phyloP scores from a whole-genome alignment of 2,329 filamentous ascomycete genomes.

The Aspergillus latus region DNA sequence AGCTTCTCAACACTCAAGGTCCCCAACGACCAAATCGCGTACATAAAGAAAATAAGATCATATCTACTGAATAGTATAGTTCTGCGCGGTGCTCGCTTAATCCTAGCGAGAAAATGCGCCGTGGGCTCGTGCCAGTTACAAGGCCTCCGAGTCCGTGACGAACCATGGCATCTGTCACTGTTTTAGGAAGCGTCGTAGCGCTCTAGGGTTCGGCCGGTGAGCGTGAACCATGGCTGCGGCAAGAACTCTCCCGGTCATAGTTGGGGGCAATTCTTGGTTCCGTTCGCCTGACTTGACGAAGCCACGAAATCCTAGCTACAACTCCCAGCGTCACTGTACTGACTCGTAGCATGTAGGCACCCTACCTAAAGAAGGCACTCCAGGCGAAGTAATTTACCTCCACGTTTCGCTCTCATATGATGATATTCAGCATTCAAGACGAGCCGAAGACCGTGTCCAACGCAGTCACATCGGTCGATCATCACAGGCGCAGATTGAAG shows the following conservation, averaged over 20 bases:
- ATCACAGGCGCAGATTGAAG: neutral
- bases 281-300: neutral
- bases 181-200: neutral
- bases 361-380: neutral
- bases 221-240: neutral
- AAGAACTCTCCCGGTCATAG: neutral
- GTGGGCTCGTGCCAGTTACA: neutral
- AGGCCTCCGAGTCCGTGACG: neutral
- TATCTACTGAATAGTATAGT: too few species aligned
- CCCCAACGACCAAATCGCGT: too few species aligned
- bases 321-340: neutral
- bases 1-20: too few species aligned
- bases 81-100: neutral
- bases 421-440: neutral
- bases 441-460: neutral
- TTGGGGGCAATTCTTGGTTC: neutral
- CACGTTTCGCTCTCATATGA: neutral
- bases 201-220: neutral
- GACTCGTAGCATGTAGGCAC: neutral
- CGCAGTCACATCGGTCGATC: slow-evolving; percentile 2
- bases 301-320: too few species aligned
- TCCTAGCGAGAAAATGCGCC: neutral
- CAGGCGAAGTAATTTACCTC: neutral
- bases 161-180: neutral
- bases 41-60: too few species aligned